A percentile compares a stretch with the other conserved stretches of the same genome.
Evolutionary conservation across 306 rosid species (phyloP).

Genomic region (Oxytropis ochrocephala): DNA sequence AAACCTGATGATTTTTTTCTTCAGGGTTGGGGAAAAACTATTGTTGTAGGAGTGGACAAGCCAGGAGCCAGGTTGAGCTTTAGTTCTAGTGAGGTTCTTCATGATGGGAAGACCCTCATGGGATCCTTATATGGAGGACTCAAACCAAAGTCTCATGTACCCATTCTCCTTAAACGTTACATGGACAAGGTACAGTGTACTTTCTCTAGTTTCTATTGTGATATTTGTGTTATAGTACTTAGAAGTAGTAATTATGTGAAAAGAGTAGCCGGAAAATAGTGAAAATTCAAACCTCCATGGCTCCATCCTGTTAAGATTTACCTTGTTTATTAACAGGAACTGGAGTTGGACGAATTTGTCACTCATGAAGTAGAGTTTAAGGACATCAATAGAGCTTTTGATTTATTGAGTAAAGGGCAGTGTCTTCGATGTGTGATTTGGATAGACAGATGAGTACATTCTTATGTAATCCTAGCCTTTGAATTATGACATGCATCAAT

Average conservation of each 20-base stretch:
- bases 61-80: slow-evolving; percentile 46
- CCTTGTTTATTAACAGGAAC: slow-evolving; percentile 38
- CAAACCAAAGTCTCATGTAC: slow-evolving; percentile 66
- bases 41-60: slow-evolving; percentile 64
- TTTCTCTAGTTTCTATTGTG: neutral
- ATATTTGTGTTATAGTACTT: neutral
- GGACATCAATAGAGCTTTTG: slow-evolving; percentile 80
- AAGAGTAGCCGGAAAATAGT: neutral
- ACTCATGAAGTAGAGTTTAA: slow-evolving; percentile 60
- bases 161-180: slow-evolving; percentile 57
- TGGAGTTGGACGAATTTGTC: slow-evolving; percentile 66
- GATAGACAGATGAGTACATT: slow-evolving; percentile 44
- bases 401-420: slow-evolving; percentile 53
- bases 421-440: slow-evolving; percentile 69
- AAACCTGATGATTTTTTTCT: neutral
- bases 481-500: neutral
- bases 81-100: slow-evolving; percentile 48
- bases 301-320: neutral
- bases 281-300: neutral
- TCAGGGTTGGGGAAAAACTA: slow-evolving; percentile 95
- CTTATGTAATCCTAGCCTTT: neutral
- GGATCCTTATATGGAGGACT: slow-evolving; percentile 79
- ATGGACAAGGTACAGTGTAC: slow-evolving; percentile 27
- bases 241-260: neutral
- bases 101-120: slow-evolving; percentile 46